These are phyloP conservation scores for Fusarium sp. DNA, from an alignment of 2,329 filamentous ascomycete species.

Conservation along the genomic window DNA sequence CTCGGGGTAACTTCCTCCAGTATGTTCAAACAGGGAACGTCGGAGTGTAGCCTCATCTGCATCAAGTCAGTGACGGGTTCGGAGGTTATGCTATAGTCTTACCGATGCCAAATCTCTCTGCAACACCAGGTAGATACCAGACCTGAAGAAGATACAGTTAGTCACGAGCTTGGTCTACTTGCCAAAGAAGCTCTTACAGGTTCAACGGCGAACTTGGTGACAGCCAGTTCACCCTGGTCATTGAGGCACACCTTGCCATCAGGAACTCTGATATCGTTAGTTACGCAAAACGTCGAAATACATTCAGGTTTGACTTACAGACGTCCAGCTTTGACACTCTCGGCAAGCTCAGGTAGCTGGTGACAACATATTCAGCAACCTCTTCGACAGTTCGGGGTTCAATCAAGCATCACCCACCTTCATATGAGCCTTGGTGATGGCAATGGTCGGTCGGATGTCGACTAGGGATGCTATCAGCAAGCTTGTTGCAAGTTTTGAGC, in stretches of 20 bases:
- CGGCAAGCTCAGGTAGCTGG: conserved; percentile 88
- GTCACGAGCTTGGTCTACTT: background rate
- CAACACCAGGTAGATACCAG: conserved; percentile 89
- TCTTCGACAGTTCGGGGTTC: background rate
- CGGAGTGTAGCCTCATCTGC: conserved; percentile 86
- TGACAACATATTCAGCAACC: conserved; percentile 13
- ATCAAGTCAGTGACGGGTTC: conserved; percentile 42
- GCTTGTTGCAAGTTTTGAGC: background rate
- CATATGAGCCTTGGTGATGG: conserved; percentile 94
- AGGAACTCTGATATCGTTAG: conserved; percentile 57
- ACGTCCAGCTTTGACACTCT: conserved; percentile 84
- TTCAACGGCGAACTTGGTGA: conserved; percentile 97
- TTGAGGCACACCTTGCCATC: conserved; percentile 95
- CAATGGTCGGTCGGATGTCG: conserved; percentile 90
- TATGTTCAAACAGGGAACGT: conserved; percentile 92
- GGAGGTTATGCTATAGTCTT: conserved; percentile 39
- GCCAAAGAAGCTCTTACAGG: conserved; percentile 69
- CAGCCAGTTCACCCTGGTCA: conserved; percentile 84
- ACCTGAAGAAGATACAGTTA: conserved; percentile 54
- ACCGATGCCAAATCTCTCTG: conserved; percentile 92
- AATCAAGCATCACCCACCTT: conserved; percentile 59
- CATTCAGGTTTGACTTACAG: conserved; percentile 76
- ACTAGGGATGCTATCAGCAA: conserved; percentile 56
- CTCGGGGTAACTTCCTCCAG: conserved; percentile 95
- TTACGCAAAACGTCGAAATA: conserved; percentile 34